These are phyloP conservation scores for Exophiala alcalophila DNA, from an alignment of 2,329 filamentous ascomycete species.

Conservation along the genomic window DNA sequence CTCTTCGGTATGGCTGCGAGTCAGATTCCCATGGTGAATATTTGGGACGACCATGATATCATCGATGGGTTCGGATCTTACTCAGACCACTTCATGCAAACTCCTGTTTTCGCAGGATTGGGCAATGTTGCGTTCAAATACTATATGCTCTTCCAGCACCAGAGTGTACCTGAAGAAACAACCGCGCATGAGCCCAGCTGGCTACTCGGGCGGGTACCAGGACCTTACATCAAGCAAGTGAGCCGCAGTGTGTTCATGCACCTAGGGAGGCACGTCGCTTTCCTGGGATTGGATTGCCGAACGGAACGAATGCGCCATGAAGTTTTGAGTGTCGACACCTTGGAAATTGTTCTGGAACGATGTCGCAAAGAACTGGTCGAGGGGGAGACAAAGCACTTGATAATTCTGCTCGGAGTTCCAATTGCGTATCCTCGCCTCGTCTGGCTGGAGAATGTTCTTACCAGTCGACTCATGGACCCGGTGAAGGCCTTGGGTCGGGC, in stretches of 20 bases:
- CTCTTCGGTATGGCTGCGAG: conserved; percentile 88
- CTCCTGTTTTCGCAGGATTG: conserved; percentile 82
- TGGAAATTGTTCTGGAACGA: conserved; percentile 81
- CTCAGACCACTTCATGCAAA: conserved; percentile 84
- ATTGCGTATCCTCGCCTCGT: conserved; percentile 75
- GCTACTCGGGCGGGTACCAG: conserved; percentile 74
- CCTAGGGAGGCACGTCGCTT: conserved; percentile 72
- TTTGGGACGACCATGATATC: conserved; percentile 93
- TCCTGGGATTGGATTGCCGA: conserved; percentile 85
- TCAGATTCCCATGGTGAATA: conserved; percentile 97
- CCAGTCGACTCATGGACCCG: conserved; percentile 80
- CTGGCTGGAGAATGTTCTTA: conserved; percentile 67
- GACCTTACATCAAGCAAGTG: conserved; percentile 84
- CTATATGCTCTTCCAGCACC: conserved; percentile 97
- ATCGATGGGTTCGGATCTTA: conserved; percentile 94
- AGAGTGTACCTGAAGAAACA: conserved; percentile 77
- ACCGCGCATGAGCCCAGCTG: conserved; percentile 85
- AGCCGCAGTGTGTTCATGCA: conserved; percentile 84
- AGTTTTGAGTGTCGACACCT: conserved; percentile 75
- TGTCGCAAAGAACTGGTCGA: conserved; percentile 77
- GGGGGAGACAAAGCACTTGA: conserved; percentile 80
- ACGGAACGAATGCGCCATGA: conserved; percentile 85
- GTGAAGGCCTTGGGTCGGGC: conserved; percentile 83
- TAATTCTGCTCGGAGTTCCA: conserved; percentile 69
- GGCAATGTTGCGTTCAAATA: conserved; percentile 96